Conservation (phyloP, 441 rosid species). For the Pelargonium australe region DNA sequence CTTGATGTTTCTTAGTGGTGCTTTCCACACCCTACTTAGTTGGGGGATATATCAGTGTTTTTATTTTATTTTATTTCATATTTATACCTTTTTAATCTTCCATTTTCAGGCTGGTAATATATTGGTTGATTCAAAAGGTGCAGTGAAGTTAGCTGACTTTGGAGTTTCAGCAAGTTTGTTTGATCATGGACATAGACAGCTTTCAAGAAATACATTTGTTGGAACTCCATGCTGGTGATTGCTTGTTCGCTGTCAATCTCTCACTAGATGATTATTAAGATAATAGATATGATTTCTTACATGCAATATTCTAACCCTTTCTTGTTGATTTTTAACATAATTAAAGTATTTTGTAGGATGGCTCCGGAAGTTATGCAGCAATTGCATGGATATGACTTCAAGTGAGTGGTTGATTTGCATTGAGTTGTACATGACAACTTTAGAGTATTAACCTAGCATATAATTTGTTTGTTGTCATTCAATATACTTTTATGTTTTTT, state of each 20-base stretch:
- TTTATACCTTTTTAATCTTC: conserved; percentile 14
- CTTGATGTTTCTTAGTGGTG: too few relatives aligned
- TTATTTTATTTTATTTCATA: conserved; percentile 6
- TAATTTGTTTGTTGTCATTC: too few relatives aligned
- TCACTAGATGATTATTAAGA: too few relatives aligned
- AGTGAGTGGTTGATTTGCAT: conserved; percentile 42
- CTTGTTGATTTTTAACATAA: background rate
- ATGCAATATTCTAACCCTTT: too few relatives aligned
- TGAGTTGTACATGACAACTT: too few relatives aligned
- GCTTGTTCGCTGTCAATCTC: background rate
- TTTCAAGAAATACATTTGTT: conserved; percentile 90
- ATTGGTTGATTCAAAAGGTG: conserved; percentile 65
- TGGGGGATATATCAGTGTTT: too few relatives aligned
- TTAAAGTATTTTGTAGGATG: conserved; percentile 41
- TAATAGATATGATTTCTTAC: background rate
- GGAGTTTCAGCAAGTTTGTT: conserved; percentile 98
- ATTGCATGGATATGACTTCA: conserved; percentile 94
- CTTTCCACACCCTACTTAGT: too few relatives aligned
- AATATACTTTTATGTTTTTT: too few relatives aligned
- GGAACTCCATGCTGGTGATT: conserved; percentile 98
- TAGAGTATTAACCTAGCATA: too few relatives aligned
- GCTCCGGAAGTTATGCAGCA: conserved; percentile 99
- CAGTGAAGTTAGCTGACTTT: conserved; percentile 88
- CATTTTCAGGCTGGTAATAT: conserved; percentile 85
- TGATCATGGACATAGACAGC: conserved; percentile 93